phyloP scores from a whole-genome alignment of 2,329 filamentous ascomycete genomes.

The Monosporascus sp. region DNA sequence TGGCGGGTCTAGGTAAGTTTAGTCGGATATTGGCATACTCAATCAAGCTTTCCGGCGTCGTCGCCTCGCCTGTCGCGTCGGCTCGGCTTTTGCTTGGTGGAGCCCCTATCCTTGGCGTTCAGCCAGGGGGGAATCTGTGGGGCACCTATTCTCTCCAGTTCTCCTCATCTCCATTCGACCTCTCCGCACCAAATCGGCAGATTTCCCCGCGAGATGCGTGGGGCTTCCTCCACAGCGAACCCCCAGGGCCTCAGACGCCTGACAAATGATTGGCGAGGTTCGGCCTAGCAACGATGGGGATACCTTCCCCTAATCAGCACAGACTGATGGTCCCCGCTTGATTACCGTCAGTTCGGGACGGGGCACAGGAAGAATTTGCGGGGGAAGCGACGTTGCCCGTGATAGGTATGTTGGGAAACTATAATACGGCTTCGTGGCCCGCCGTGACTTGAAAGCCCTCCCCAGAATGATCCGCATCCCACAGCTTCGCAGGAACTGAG shows the following conservation, averaged over 20 bases:
- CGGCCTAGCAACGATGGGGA: background rate
- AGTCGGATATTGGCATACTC: background rate
- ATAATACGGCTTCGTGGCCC: background rate
- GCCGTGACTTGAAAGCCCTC: background rate
- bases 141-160: background rate
- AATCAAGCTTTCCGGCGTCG: background rate
- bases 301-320: background rate
- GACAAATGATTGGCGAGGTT: background rate
- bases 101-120: background rate
- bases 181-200: too few relatives aligned
- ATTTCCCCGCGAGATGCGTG: too few relatives aligned
- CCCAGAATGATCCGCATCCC: background rate
- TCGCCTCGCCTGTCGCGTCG: background rate
- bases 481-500: background rate
- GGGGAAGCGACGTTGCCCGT: background rate
- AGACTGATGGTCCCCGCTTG: background rate
- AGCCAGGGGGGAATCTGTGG: background rate
- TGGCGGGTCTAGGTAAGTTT: too few relatives aligned
- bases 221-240: too few relatives aligned
- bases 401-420: background rate
- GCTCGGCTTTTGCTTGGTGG: background rate
- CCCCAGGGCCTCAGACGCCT: too few relatives aligned
- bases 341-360: background rate
- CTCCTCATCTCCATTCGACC: background rate
- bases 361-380: background rate